Conservation (phyloP, 2,329 filamentous ascomycete genomes). For the Fusarium multiceps region DNA sequence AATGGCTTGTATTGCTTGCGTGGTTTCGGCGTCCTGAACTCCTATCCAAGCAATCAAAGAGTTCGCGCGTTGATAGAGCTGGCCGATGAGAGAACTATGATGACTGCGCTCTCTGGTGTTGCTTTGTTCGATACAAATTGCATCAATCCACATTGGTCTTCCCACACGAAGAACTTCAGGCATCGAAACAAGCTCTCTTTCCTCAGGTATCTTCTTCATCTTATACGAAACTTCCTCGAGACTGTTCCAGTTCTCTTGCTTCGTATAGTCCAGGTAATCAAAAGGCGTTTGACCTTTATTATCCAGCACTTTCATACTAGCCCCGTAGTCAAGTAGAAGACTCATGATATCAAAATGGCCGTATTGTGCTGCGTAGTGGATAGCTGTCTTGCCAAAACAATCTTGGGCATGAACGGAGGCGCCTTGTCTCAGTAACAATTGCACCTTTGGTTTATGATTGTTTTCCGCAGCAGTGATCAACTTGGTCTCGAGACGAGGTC, state of each 20-base stretch:
- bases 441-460: not conserved
- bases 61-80: not conserved
- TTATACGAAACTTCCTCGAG: not conserved
- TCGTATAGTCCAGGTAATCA: not conserved
- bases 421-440: not conserved
- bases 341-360: not conserved
- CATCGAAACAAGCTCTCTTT: not conserved
- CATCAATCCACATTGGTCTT: constrained; percentile 15
- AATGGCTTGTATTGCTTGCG: not conserved
- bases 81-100: not conserved
- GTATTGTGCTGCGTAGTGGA: constrained; percentile 1
- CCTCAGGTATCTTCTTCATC: not conserved
- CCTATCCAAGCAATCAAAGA: constrained; percentile 4
- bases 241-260: not conserved
- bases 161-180: not conserved
- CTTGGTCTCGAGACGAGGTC: not conserved
- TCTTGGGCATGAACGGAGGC: not conserved
- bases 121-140: not conserved
- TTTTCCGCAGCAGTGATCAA: not conserved
- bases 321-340: not conserved
- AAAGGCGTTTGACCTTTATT: not conserved
- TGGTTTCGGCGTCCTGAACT: rapidly evolving
- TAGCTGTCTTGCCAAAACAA: not conserved
- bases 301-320: not conserved
- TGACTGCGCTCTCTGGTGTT: not conserved